Base-by-base conservation (phyloP, 2,329 filamentous ascomycete species). In the Zymoseptoria brevis region DNA sequence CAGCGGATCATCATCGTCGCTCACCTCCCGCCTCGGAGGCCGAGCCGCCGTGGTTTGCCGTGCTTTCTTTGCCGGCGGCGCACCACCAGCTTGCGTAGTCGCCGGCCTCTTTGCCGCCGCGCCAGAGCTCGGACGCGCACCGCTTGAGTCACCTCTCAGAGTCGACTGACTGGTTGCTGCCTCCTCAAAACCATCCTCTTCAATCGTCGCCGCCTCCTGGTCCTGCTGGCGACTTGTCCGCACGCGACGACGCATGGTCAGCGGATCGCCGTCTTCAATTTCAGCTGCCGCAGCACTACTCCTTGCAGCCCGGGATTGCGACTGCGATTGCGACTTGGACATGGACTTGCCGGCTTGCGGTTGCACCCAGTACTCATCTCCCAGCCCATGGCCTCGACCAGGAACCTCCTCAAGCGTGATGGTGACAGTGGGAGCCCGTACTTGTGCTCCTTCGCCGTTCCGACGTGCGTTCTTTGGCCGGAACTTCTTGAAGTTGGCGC, bases 401-500 rank as follows among this genome's bases (percentile, higher is more conserved):
- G 83, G 84, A 21, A 86, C 87, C 71, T 90, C 86, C 64, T 89
- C 84, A 3, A 96, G 75, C 0, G 81, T 76, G 3, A 96, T 83
- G 48, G 95, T 88, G 35, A 88, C 80, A 2, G 51, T n/a, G 51
- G 22, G 22, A 24, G 51, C 51, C 22, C 50, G 19, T 16, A 45
- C 35, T 51, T 24, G 19, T 11, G 19, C 50, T 53, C 19, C 51
- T 53, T 9, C 51, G 11, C n/a, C 67, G 26, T 54, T 66, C 45
- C 81, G 81, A 22, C 83, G 58, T 9, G 63, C 62, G 49, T 73
- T 59, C 56, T 60, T 62, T 50, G 79, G 80, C 21, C 81, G 80
- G 70, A 99, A 99, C 67, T 85, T 88, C 73, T 99, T 99, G 77
- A 96, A 99, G 70, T 99, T 97, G 74, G 90, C 93, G 50, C 93